phyloP scores from a whole-genome alignment of 2,329 filamentous ascomycete species.

The Cladophialophora chaetospira region DNA sequence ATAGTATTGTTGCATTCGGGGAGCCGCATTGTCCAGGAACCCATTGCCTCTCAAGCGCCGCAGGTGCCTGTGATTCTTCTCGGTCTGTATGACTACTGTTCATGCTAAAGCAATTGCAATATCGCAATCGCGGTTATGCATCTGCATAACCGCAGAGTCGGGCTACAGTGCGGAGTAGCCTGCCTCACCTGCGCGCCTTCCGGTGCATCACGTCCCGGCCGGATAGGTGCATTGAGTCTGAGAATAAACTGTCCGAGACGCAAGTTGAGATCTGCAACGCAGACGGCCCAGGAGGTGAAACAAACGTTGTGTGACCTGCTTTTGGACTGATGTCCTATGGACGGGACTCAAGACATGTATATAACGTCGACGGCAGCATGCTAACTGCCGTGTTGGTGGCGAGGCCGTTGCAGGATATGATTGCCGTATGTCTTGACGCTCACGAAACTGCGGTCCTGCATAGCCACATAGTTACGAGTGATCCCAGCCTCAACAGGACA shows the following conservation, averaged over 20 bases:
- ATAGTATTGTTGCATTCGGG: neutral
- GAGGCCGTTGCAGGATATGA: neutral
- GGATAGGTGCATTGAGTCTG: conserved; percentile 13
- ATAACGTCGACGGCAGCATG: neutral
- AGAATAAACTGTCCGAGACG: conserved; percentile 19
- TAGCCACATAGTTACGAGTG: conserved; percentile 21
- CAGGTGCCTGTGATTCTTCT: neutral
- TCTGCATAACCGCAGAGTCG: neutral
- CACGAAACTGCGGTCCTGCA: conserved; percentile 12
- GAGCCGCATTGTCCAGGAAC: neutral
- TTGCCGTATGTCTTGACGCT: conserved; percentile 8
- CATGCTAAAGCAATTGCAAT: neutral
- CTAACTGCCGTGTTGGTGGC: neutral
- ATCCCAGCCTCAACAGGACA: conserved; percentile 18
- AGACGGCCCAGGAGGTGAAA: conserved; percentile 18
- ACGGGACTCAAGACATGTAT: neutral
- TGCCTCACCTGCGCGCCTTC: too few relatives aligned
- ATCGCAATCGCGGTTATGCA: too few relatives aligned
- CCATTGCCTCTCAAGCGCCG: neutral
- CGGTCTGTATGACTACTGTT: neutral
- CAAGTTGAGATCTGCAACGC: conserved; percentile 20
- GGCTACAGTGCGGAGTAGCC: neutral
- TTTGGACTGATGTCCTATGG: neutral
- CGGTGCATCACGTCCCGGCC: neutral
- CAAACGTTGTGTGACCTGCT: conserved; percentile 19